Base-by-base conservation (phyloP, 306 rosid genomes). In the Quercus alba region DNA sequence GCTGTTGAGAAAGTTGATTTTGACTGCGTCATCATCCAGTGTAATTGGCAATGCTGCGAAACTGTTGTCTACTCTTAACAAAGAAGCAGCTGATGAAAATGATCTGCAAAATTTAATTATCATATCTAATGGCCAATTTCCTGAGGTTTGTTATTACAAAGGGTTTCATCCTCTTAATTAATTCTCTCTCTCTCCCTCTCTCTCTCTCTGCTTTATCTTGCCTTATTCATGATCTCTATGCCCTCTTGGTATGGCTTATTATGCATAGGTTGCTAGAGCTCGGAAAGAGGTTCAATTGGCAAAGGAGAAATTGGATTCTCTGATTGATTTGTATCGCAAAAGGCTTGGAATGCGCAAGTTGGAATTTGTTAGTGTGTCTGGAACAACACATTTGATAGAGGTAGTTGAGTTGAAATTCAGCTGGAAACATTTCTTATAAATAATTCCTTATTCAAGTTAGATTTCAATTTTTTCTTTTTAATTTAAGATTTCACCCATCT, bases 361-460 rank as follows among this genome's bases (percentile, higher is more conserved):
- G 93, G 94, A 93, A 84, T 95, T 93, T 77, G 55, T 75, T 35
- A 83, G 86, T 78, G 93, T 95, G 77, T 93, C 97, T 79, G 99
- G 99, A 80, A 81, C 80, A 67, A 93, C 93, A 23, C 98, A 93
- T 91, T 87, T 93, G 88, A 88, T 95, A 70, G 99, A 95, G 97
- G 98, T 95, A 86, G 61, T 46, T 73, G 72, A 72, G 44, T 78
- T 82, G 69, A 49, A 81, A 67, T 62, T 63, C 56, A 77, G 54
- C 69, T 33, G 74, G 18, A 72, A 75, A 54, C 67, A 70, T 41
- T 54, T 19, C 25, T 71, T 75, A 64, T 55, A 61, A 38, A 62
- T 33, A 54, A 20, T 80, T 75, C 35, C 28, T 55, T 72, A 41
- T 73, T 73, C 88, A 20, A 62, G 64, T 64, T 41, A 56, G 72